phyloP scores from a whole-genome alignment of 2,329 filamentous ascomycete species.

The Calonectria pseudoreteaudii region DNA sequence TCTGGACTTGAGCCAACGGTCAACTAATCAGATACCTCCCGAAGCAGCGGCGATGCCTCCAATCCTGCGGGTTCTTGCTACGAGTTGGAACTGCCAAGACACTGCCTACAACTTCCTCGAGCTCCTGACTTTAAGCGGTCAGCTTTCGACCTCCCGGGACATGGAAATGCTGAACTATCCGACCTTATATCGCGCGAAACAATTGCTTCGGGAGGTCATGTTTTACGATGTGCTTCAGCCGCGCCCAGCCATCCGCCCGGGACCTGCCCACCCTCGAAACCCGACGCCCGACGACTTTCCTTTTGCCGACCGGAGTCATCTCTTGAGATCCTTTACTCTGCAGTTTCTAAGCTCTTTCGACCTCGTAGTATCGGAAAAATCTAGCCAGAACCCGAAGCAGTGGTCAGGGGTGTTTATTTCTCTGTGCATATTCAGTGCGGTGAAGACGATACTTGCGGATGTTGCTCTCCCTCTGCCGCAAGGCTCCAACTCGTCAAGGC shows the following conservation, averaged over 20 bases:
- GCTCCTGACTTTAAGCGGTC: constrained; percentile 62
- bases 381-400: constrained; percentile 54
- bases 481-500: constrained; percentile 20
- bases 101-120: constrained; percentile 65
- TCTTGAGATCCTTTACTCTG: constrained; percentile 62
- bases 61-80: constrained; percentile 61
- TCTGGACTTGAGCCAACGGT: constrained; percentile 48
- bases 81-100: constrained; percentile 62
- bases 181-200: constrained; percentile 64
- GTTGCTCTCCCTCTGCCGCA: constrained; percentile 43
- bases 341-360: constrained; percentile 68
- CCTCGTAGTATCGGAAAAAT: constrained; percentile 52
- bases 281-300: constrained; percentile 57
- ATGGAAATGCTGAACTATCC: constrained; percentile 63
- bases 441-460: constrained; percentile 64
- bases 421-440: constrained; percentile 69
- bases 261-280: constrained; percentile 39
- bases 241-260: constrained; percentile 55
- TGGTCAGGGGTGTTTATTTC: constrained; percentile 67
- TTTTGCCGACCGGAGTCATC: constrained; percentile 58
- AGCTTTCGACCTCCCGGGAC: constrained; percentile 60
- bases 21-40: constrained; percentile 24
- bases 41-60: constrained; percentile 58
- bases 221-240: constrained; percentile 66
- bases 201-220: constrained; percentile 65